Evolutionary conservation across 768 basidiomycete genomes (phyloP), one percentile per base, ranked within the genome.

Genomic region (Rhodotorula graminis): DNA sequence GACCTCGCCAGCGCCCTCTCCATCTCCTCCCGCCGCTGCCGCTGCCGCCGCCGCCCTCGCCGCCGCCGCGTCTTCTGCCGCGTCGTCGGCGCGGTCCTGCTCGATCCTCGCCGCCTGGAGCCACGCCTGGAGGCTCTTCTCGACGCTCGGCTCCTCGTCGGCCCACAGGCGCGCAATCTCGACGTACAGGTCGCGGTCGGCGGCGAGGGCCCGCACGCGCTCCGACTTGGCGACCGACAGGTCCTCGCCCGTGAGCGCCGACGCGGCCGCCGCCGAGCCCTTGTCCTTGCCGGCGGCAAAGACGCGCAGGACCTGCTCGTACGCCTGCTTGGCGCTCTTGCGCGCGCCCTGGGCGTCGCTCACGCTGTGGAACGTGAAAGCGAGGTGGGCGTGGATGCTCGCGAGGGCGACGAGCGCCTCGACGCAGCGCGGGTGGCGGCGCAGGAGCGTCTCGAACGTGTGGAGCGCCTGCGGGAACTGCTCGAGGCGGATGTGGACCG

Each of bases 91-190:
- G 3, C 76, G 72, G 37, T 81, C 80, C 70, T 80, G 64, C 40
- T 69, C 31, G 47, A 75, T 66, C 62, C 44, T 37, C 56, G 61
- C 47, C 37, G 93, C 92, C 63, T 91, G 88, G 72, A 86, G 85
- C 65, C 92, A 85, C 3, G 91, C 90, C 70, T 85, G 87, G 9
- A 86, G 83, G 66, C 90, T 88, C 63, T 89, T 87, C 40, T 91
- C 91, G 23, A 70, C 89, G 74, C 78, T 85, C 88, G 23, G 93
- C 91, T 7, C 86, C 23, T 76, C 86, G 49, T 76, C 88, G 77
- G 91, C 90, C 90, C 93, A 97, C 66, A 96, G 80, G 59, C 88
- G 87, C 19, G 92, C 92, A 71, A 97, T 88, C 80, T 97, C 94
- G n/a, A 88, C 82, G 75, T 92, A 89, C 85, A 97, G 87, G 71